Percentiles rank a stretch among this genome's conserved stretches.
These are phyloP conservation scores for Cercospora berteroae DNA, from an alignment of 2,329 filamentous ascomycete species.

Conservation along the genomic window DNA sequence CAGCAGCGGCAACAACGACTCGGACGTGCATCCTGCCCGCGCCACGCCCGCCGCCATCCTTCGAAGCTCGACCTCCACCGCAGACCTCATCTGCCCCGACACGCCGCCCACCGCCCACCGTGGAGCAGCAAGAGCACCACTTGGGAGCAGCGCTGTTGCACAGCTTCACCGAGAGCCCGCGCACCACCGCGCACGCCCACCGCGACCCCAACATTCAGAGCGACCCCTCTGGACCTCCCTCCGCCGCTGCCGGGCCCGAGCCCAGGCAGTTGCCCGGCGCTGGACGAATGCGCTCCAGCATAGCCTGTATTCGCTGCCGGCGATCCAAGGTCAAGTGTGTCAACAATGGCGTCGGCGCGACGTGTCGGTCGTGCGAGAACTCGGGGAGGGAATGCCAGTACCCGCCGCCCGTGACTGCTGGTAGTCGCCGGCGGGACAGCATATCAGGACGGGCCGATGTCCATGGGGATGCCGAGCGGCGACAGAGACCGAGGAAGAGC, in stretches of 20 bases:
- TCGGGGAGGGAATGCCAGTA: slow-evolving; percentile 72
- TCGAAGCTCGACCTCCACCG: background rate
- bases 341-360: slow-evolving; percentile 69
- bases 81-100: background rate
- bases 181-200: slow-evolving; percentile 6
- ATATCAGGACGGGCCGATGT: slow-evolving; percentile 25
- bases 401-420: slow-evolving; percentile 52
- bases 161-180: slow-evolving; percentile 20
- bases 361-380: slow-evolving; percentile 72
- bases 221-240: slow-evolving; percentile 17
- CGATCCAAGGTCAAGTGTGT: slow-evolving; percentile 85
- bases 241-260: slow-evolving; percentile 29
- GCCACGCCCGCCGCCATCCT: background rate
- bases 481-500: slow-evolving; percentile 40
- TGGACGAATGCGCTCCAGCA: slow-evolving; percentile 67
- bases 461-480: slow-evolving; percentile 32
- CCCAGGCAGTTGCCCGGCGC: slow-evolving; percentile 33
- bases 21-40: background rate
- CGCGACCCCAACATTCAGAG: slow-evolving; percentile 13
- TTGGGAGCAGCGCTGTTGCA: slow-evolving; percentile 28
- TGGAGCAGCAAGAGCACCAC: slow-evolving; percentile 23
- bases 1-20: background rate
- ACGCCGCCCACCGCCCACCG: slow-evolving; percentile 16
- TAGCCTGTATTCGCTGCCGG: slow-evolving; percentile 73
- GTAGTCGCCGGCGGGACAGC: slow-evolving; percentile 33